Percentiles rank a stretch among this genome's conserved stretches.
Conservation (phyloP, 768 basidiomycete species). For the Mycena floridula region DNA sequence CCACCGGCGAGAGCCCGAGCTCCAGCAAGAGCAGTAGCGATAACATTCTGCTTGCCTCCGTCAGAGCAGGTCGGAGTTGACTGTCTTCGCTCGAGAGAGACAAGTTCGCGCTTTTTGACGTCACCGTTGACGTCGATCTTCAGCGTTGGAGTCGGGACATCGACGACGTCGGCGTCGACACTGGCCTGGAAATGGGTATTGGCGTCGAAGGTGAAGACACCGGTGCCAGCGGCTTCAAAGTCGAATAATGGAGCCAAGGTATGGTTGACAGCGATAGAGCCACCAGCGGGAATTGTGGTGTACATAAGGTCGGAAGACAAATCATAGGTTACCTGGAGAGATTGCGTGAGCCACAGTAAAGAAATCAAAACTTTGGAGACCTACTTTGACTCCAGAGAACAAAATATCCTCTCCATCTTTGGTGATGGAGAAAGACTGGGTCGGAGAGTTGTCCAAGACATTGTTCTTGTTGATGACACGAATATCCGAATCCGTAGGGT, state of each 20-base stretch:
- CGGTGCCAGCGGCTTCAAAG: constrained; percentile 33
- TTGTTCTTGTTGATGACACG: too few species aligned
- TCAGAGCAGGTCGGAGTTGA: constrained; percentile 9
- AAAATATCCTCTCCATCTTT: constrained; percentile 30
- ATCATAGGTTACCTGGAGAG: constrained; percentile 19
- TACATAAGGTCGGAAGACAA: constrained; percentile 33
- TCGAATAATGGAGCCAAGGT: constrained; percentile 37
- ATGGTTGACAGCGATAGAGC: constrained; percentile 30
- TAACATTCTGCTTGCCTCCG: not conserved
- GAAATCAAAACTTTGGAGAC: not conserved
- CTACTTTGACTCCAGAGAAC: constrained; percentile 40
- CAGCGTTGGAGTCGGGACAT: constrained; percentile 19
- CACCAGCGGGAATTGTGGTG: constrained; percentile 30
- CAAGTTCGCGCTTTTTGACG: constrained; percentile 26
- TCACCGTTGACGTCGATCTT: constrained; percentile 30
- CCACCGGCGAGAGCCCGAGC: constrained; percentile 30
- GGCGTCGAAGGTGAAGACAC: constrained; percentile 34
- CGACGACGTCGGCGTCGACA: constrained; percentile 15
- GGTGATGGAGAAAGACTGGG: constrained; percentile 36
- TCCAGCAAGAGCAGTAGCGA: constrained; percentile 31
- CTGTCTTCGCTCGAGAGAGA: constrained; percentile 34
- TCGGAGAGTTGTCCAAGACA: too few species aligned
- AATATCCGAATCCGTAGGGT: too few species aligned
- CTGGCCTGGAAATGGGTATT: constrained; percentile 29
- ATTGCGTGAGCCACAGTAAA: not conserved